Evolutionary conservation across 2,329 filamentous ascomycete genomes (phyloP), one percentile per base, ranked within the genome.

Genomic region (Exophiala sideris): DNA sequence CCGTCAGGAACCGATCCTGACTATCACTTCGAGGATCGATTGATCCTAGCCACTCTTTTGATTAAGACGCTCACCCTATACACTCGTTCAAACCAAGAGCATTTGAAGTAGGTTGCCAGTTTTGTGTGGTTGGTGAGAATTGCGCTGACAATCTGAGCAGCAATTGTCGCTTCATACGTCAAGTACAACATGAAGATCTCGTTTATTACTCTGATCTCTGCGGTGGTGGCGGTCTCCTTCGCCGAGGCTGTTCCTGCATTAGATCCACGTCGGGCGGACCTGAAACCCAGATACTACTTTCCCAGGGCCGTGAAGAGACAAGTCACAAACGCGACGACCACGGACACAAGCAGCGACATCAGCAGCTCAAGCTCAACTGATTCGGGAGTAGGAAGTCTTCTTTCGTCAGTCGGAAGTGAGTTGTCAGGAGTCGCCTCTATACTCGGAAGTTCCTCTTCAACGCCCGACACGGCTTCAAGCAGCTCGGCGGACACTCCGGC

Each of bases 221-320:
- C 64, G 6, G 49, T 66, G 44, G 62, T 61, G 12, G 56, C 65
- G 21, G 48, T 62, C 36, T 60, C 64, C 35, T 52, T 66, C 50
- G 66, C 64, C 29, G 62, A 65, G 44, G 66, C 62, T 29, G 63
- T 64, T 34, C 65, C 66, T 29, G 64, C 61, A 7, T 52, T 49
- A 18, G 44, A 57, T 38, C 58, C 54, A 12, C 60, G 53, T 11
- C 57, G 56, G 32, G 46, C 48, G 12, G 58, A 61, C 14, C 38
- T 58, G 34, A 65, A 58, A 40, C 66, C 66, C 29, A 57, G 59
- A 36, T 66, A 66, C 47, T 67, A 67, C 49, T 62, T 65, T 45
- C 66, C 64, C 18, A 56, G 54, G 47, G 61, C 61, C 38, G 61
- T 68, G 12, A 66, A 65, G 50, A 62, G 66, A 49, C 55, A 62